These are phyloP conservation scores for Trichosanthes truncata DNA, from an alignment of 306 rosid genomes.

Conservation along the genomic window DNA sequence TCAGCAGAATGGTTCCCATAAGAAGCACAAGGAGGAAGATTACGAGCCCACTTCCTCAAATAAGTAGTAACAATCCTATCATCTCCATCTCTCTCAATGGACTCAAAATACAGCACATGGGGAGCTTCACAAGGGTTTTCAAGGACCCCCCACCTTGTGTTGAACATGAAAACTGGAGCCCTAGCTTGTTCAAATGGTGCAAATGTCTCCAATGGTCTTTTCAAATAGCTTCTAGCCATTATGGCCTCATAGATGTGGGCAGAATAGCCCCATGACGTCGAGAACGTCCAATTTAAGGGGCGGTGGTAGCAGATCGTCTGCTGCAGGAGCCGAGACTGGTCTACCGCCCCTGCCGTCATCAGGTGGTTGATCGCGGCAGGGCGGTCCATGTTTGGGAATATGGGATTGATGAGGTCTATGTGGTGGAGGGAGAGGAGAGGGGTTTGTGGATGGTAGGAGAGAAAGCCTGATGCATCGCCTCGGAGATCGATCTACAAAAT, in stretches of 20 bases:
- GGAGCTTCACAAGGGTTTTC: slow-evolving; percentile 37
- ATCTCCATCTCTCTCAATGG: neutral
- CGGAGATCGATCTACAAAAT: slow-evolving; percentile 25
- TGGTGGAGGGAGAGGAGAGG: slow-evolving; percentile 40
- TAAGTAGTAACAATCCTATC: slow-evolving; percentile 16
- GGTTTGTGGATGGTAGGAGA: slow-evolving; percentile 32
- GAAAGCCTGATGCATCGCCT: slow-evolving; percentile 29
- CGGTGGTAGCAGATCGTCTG: slow-evolving; percentile 44
- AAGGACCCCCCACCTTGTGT: slow-evolving; percentile 22
- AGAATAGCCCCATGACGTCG: slow-evolving; percentile 49
- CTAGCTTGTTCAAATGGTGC: slow-evolving; percentile 17
- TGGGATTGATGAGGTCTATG: slow-evolving; percentile 32
- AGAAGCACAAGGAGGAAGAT: slow-evolving; percentile 20
- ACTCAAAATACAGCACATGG: slow-evolving; percentile 27
- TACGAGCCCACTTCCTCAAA: slow-evolving; percentile 17
- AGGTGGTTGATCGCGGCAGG: slow-evolving; percentile 26
- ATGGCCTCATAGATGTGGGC: slow-evolving; percentile 30
- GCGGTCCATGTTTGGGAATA: slow-evolving; percentile 36
- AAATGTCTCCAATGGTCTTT: slow-evolving; percentile 38
- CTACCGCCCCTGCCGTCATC: slow-evolving; percentile 24
- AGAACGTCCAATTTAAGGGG: slow-evolving; percentile 35
- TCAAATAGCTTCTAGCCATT: slow-evolving; percentile 21
- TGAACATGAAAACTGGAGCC: slow-evolving; percentile 34
- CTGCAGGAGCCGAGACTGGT: slow-evolving; percentile 33
- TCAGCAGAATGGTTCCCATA: slow-evolving; percentile 33